Base-by-base conservation (phyloP, 2,329 filamentous ascomycete genomes). In the Botryotinia convoluta region DNA sequence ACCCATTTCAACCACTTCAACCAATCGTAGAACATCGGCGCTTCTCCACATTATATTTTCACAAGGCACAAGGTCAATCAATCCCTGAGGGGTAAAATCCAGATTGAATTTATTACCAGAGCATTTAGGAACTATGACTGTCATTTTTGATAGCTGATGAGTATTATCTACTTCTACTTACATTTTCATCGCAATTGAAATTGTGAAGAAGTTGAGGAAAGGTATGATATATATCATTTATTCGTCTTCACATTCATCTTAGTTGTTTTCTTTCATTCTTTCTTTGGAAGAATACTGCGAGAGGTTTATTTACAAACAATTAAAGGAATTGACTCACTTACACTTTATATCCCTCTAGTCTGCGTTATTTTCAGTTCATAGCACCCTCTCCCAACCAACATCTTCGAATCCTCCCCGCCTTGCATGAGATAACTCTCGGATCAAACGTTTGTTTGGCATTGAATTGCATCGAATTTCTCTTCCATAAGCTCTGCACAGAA, bases 351-450 rank as follows among this genome's bases (percentile, higher is more conserved):
- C 32, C 71, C 60, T 61, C 71, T 75, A 76, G 73, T 75, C 73
- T 78, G 77, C 76, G 76, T 75, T 77, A 79, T 77, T 78, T 78
- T 77, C 61, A 57, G 68, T 57, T 62, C 59, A 59, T 64, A 71
- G 63, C 14, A 51, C 73, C 51, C 48, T 29, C n/a, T n/a, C 9
- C 6, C 42, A n/a, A n/a, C 22, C 68, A 61, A 35, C 39, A 45
- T 61, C 48, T 42, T 61, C 54, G 35, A 45, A 37, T 29, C 16
- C 42, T 45, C 76, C 77, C 78, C 78, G 76, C 78, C 76, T 75
- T 78, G 78, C 73, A 79, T 79, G 76, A 77, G 74, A 78, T 78
- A 78, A 74, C 72, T 60, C 71, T 71, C 68, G 29, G 62, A 74
- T 68, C 75, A 68, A 57, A 68, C 48, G 26, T 74, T 77, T 76